Base-by-base conservation (phyloP, 306 rosid genomes). In the Alnus glutinosa region DNA sequence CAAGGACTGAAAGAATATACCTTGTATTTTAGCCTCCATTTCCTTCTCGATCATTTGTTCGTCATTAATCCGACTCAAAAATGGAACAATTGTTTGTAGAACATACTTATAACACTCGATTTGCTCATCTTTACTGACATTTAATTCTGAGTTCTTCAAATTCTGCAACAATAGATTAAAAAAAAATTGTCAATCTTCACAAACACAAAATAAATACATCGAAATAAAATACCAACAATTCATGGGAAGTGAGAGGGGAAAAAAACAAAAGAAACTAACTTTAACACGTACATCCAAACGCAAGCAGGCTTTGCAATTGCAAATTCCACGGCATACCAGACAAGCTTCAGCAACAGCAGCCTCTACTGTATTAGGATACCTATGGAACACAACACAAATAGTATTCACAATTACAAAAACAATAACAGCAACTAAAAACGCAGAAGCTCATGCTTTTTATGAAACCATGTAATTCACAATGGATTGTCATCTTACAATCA, bases 261-360 rank as follows among this genome's bases (percentile, higher is more conserved):
- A 42, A 42, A 4, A 70, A 32, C 52, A 58, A 34, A 42, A 50
- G 55, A 73, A 77, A 57, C 88, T 79, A 23, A 90, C 98, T 1
- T 86, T 28, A 3, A 78, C 57, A 11, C 82, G 86, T 9, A n/a
- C 80, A 50, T 58, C 63, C 44, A 89, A 81, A 7, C 91, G 84
- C 88, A 94, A 75, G 77, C 98, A 94, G n/a, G 88, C 77, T 81
- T 88, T 94, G 83, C 98, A 94, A 68, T 94, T 94, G 87, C 98
- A 94, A 81, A 87, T 91, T 54, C 84, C 89, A 52, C 88, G 11
- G 80, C 98, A 94, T 15, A 89, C 91, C 1, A 97, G 97, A 78
- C 98, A 94, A 61, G 77, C 59, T 82, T 89, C 44, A 1, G 92
- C 91, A 79, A 94, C 66, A 32, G 75, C 77, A 3, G 87, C 88